Evolutionary conservation across 2,329 filamentous ascomycete species (phyloP), one percentile per base, ranked within the genome.

Genomic region (Arthrobotrys conoides): DNA sequence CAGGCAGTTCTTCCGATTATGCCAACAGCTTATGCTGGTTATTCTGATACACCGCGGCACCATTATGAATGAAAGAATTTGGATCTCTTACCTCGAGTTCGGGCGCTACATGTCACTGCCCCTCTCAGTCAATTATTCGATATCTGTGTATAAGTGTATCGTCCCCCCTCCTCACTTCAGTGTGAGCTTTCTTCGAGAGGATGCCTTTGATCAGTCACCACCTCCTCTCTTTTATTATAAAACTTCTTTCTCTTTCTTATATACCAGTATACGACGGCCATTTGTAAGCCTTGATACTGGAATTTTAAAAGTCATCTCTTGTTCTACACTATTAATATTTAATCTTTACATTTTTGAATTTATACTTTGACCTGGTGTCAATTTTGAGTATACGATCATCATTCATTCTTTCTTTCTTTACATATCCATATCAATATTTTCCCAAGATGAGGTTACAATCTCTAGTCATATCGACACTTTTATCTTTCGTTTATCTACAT

Each of bases 401-500:
- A n/a, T n/a, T n/a, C n/a, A n/a, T n/a, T n/a, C n/a, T n/a, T n/a
- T n/a, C n/a, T n/a, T n/a, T n/a, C 38, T 16, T 30, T 3, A 41
- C n/a, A n/a, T n/a, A n/a, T 41, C 18, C 22, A 57, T 36, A 57
- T 20, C 14, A 38, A 22, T 20, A 22, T 12, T 24, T 33, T 38
- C 18, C 36, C 53, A 78, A 27, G 33, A 78, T 78, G 75, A 46
- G 41, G 10, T 6, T 33, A 18, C 68, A 48, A 20, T 41, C 24
- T 30, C 59, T 14, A 2, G 24, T 69, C 30, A n/a, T 53, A 27
- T 78, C 68, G 27, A 48, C 68, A 16, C 55, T 72, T 14, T 59
- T 69, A 55, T 57, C 68, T 30, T 59, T 78, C 8, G 10, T 78
- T 63, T 78, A 18, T 36, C 5, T 61, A 22, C 67, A 33, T 16